Evolutionary conservation across 2,329 filamentous ascomycete species (phyloP).

Genomic region (Volutella citrinella): DNA sequence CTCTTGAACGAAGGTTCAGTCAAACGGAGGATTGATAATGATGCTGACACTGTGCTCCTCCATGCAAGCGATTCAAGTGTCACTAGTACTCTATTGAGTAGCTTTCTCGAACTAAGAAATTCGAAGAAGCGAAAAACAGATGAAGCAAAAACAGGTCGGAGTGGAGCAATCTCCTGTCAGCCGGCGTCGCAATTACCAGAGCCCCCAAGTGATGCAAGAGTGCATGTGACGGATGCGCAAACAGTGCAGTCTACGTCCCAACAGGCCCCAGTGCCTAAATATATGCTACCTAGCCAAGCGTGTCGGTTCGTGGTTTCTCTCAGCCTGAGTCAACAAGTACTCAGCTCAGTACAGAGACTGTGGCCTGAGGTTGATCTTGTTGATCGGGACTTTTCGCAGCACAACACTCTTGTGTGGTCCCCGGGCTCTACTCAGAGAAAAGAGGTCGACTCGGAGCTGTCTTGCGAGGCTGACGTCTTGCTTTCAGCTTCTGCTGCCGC

Average conservation of each 20-base stretch:
- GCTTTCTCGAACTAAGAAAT: slow-evolving; percentile 31
- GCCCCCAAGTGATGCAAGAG: too few species aligned
- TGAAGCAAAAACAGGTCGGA: too few species aligned
- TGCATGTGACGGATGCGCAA: too few species aligned
- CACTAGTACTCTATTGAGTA: slow-evolving; percentile 26
- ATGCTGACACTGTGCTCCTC: slow-evolving; percentile 18
- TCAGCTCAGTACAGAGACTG: slow-evolving; percentile 46
- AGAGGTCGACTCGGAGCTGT: slow-evolving; percentile 34
- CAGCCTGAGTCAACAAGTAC: slow-evolving; percentile 42
- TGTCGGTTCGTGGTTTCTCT: slow-evolving; percentile 50
- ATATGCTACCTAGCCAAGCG: slow-evolving; percentile 11
- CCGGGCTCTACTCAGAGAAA: slow-evolving; percentile 22
- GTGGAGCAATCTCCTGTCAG: too few species aligned
- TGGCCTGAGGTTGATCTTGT: slow-evolving; percentile 52
- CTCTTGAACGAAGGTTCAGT: too few species aligned
- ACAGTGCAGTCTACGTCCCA: too few species aligned
- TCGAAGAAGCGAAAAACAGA: slow-evolving; percentile 17
- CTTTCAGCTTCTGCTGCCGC: slow-evolving; percentile 68
- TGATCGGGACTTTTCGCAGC: slow-evolving; percentile 55
- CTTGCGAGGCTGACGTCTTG: slow-evolving; percentile 68
- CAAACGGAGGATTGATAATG: too few species aligned
- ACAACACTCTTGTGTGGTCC: slow-evolving; percentile 34
- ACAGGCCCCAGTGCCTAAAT: slow-evolving; percentile 15
- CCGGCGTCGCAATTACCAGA: background rate
- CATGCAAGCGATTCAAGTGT: slow-evolving; percentile 15